Conservation (phyloP, 305 asterid genomes). For the Fraxinus albicans region DNA sequence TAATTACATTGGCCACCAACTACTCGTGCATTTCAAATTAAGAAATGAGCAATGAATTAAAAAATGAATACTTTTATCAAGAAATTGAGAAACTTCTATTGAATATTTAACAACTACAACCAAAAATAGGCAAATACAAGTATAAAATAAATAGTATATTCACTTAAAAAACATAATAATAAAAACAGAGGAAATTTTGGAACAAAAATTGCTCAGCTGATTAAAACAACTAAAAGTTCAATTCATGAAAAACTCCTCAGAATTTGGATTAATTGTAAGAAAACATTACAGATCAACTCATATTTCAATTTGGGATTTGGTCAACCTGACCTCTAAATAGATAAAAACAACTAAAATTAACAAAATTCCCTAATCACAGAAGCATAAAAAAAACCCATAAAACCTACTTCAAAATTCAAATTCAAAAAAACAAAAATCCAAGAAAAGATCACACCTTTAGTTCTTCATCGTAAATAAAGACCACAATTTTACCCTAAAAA, state of each 20-base stretch:
- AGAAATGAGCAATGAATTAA: slow-evolving; percentile 9
- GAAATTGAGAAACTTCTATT: neutral
- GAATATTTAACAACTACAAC: neutral
- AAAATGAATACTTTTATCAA: neutral
- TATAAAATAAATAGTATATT: neutral
- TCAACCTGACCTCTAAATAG: slow-evolving; percentile 26
- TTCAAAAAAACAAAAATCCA: slow-evolving; percentile 16
- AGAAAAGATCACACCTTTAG: slow-evolving; percentile 40
- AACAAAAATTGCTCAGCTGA: neutral
- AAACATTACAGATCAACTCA: slow-evolving; percentile 4
- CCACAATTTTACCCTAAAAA: slow-evolving; percentile 23
- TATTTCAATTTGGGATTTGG: slow-evolving; percentile 20
- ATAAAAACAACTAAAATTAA: slow-evolving; percentile 7
- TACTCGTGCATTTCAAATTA: slow-evolving; percentile 20
- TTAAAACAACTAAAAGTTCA: slow-evolving; percentile 13
- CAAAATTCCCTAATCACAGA: slow-evolving; percentile 10
- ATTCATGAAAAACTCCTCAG: neutral
- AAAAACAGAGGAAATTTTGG: neutral
- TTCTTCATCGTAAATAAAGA: slow-evolving; percentile 22
- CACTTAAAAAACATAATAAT: neutral
- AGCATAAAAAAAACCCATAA: slow-evolving; percentile 15
- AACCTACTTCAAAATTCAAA: slow-evolving; percentile 19
- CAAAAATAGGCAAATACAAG: neutral
- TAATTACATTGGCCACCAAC: neutral
- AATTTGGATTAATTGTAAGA: slow-evolving; percentile 7